phyloP scores from a whole-genome alignment of 2,329 filamentous ascomycete species.

The Sordariomycetes sp. region DNA sequence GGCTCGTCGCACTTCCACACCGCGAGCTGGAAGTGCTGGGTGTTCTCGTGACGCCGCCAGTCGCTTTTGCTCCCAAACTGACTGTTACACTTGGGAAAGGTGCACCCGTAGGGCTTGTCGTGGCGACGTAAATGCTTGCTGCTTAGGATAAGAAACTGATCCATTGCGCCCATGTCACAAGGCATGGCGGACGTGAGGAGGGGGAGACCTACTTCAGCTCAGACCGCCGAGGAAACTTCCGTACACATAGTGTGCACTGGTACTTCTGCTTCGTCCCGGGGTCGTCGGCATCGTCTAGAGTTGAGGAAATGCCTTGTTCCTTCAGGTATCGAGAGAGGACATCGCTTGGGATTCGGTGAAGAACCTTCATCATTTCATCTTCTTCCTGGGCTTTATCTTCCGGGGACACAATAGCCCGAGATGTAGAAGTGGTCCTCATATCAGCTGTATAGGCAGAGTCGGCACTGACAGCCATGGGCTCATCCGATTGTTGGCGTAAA shows the following conservation, averaged over 20 bases:
- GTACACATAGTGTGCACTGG: slow-evolving; percentile 29
- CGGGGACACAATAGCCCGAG: not conserved
- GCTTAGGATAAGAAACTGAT: slow-evolving; percentile 11
- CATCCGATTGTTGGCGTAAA: not conserved
- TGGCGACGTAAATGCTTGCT: slow-evolving; percentile 84
- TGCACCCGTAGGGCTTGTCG: slow-evolving; percentile 72
- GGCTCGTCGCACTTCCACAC: slow-evolving; percentile 57
- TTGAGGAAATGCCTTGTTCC: not conserved
- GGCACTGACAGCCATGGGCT: not conserved
- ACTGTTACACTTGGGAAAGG: slow-evolving; percentile 57
- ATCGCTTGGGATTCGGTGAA: slow-evolving; percentile 18
- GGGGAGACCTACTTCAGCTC: slow-evolving; percentile 42
- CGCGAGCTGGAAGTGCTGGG: slow-evolving; percentile 63
- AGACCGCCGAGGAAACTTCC: slow-evolving; percentile 36
- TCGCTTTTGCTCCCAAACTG: slow-evolving; percentile 87
- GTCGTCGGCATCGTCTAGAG: not conserved
- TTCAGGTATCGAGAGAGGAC: slow-evolving; percentile 20
- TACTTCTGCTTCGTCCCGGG: not conserved
- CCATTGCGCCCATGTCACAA: not conserved
- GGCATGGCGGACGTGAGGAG: not conserved
- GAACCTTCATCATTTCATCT: slow-evolving; percentile 6
- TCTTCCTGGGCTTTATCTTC: not conserved
- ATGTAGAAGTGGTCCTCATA: not conserved
- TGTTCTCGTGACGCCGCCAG: slow-evolving; percentile 84
- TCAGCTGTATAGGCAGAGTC: not conserved